Percentiles rank a stretch among this genome's conserved stretches.
Evolutionary conservation across 2,329 filamentous ascomycete genomes (phyloP).

Genomic region (Trichoderma simmonsii): DNA sequence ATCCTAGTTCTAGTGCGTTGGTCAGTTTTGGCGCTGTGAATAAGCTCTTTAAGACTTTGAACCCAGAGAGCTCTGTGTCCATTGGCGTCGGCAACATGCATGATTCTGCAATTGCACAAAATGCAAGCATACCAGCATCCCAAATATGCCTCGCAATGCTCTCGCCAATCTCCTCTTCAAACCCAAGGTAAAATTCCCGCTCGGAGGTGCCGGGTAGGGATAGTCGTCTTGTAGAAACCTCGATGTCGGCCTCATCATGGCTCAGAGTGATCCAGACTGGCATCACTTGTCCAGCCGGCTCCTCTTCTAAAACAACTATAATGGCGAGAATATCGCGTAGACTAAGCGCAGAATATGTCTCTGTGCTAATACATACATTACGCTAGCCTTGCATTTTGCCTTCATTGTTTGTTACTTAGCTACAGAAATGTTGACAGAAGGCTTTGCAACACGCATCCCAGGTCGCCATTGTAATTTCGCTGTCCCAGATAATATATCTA

Average conservation of each 20-base stretch:
- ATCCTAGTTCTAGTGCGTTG: constrained; percentile 53
- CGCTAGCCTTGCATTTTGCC: constrained; percentile 26
- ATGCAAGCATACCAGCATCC: constrained; percentile 53
- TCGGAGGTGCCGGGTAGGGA: constrained; percentile 26
- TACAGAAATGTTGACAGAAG: constrained; percentile 28
- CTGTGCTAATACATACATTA: constrained; percentile 30
- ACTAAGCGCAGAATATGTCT: constrained; percentile 27
- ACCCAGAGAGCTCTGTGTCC: constrained; percentile 28
- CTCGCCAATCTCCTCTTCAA: constrained; percentile 58
- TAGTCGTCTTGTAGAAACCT: constrained; percentile 32
- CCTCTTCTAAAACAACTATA: background rate
- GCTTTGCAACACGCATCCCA: constrained; percentile 42
- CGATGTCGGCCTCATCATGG: constrained; percentile 23
- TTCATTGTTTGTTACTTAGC: constrained; percentile 28
- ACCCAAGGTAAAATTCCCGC: constrained; percentile 33
- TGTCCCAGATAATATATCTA: constrained; percentile 20
- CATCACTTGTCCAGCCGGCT: constrained; percentile 40
- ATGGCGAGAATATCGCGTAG: constrained; percentile 27
- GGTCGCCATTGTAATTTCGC: constrained; percentile 31
- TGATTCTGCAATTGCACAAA: constrained; percentile 33
- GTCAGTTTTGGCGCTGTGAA: constrained; percentile 30
- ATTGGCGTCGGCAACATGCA: constrained; percentile 28
- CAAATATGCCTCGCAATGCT: constrained; percentile 59
- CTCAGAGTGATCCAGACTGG: constrained; percentile 41
- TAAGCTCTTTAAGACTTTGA: constrained; percentile 32